Evolutionary conservation across 257 asterid species (phyloP).

Genomic region (Nicotiana tomentosiformis): DNA sequence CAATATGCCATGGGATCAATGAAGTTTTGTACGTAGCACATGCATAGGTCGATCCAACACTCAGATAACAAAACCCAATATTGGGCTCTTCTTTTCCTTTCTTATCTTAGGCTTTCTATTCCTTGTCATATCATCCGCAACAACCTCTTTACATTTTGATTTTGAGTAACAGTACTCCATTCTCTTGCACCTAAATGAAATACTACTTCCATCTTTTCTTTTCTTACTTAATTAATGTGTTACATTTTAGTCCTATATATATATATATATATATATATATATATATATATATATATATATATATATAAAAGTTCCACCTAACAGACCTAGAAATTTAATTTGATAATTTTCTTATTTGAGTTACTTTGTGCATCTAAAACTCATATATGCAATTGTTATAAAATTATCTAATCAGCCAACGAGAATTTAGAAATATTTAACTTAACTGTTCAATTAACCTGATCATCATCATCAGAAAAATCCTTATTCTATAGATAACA

Average conservation of each 20-base stretch:
- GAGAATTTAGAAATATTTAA: background rate
- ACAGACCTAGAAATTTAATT: too few relatives aligned
- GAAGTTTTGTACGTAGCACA: background rate
- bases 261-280: too few relatives aligned
- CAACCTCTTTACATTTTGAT: background rate
- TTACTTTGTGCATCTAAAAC: background rate
- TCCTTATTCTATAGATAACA: too few relatives aligned
- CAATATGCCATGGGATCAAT: background rate
- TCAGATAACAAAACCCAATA: background rate
- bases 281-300: too few relatives aligned
- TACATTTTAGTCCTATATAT: too few relatives aligned
- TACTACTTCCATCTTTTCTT: background rate
- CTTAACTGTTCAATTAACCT: background rate
- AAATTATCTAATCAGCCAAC: background rate
- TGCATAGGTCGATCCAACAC: background rate
- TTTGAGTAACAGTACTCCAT: background rate
- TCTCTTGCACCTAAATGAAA: background rate
- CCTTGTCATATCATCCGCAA: background rate
- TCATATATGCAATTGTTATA: background rate
- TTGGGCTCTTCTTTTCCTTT: background rate
- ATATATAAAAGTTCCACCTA: too few relatives aligned
- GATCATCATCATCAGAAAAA: background rate
- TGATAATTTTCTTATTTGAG: background rate
- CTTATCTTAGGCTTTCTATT: background rate
- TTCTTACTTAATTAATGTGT: background rate